phyloP scores from a whole-genome alignment of 2,329 filamentous ascomycete genomes.

The Sporothrix pallida region DNA sequence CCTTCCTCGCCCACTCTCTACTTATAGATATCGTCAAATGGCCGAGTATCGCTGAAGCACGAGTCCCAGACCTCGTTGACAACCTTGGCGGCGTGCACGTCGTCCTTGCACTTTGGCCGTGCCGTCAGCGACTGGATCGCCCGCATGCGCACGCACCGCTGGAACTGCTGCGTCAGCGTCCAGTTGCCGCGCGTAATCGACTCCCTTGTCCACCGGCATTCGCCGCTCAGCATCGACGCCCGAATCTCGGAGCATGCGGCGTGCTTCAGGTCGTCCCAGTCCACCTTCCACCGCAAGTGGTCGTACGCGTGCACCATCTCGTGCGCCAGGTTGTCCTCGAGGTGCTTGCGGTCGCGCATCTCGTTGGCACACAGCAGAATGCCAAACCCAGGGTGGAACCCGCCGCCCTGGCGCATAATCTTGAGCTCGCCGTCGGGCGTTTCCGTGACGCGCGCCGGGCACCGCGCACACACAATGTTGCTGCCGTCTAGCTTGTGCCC shows the following conservation, averaged over 20 bases:
- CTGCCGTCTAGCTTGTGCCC: slow-evolving; percentile 68
- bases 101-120: slow-evolving; percentile 80
- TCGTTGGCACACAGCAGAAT: slow-evolving; percentile 94
- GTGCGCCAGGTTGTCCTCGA: slow-evolving; percentile 93
- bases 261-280: slow-evolving; percentile 81
- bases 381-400: slow-evolving; percentile 84
- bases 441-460: slow-evolving; percentile 59
- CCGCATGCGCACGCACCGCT: slow-evolving; percentile 84
- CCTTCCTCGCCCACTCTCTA: slow-evolving; percentile 49
- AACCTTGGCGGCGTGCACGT: slow-evolving; percentile 82
- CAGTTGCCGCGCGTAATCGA: slow-evolving; percentile 84
- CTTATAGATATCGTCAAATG: slow-evolving; percentile 96
- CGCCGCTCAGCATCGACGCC: slow-evolving; percentile 88
- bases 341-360: slow-evolving; percentile 75
- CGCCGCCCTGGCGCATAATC: slow-evolving; percentile 72
- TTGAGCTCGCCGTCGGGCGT: slow-evolving; percentile 41
- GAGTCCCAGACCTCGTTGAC: slow-evolving; percentile 99
- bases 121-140: slow-evolving; percentile 80
- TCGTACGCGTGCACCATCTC: slow-evolving; percentile 99
- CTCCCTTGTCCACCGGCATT: slow-evolving; percentile 89
- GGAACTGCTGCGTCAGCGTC: slow-evolving; percentile 89
- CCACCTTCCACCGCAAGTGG: slow-evolving; percentile 86
- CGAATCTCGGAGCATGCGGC: slow-evolving; percentile 97
- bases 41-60: slow-evolving; percentile 90
- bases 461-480: slow-evolving; percentile 85